A percentile compares a stretch with the other conserved stretches of the same genome.
phyloP scores from a whole-genome alignment of 2,329 filamentous ascomycete species.

The Macrophomina phaseolina region DNA sequence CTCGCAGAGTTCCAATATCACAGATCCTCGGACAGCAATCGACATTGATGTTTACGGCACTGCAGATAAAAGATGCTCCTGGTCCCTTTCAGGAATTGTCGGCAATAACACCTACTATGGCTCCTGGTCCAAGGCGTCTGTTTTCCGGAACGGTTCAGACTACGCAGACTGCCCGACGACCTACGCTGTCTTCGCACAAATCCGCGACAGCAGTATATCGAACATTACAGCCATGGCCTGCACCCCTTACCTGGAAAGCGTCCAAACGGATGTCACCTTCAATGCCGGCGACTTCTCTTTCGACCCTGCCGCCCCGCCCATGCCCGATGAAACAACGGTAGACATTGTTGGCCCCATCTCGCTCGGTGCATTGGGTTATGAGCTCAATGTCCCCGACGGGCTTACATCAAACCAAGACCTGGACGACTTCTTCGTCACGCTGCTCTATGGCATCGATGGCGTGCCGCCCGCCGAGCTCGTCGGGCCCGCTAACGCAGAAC shows the following conservation, averaged over 20 bases:
- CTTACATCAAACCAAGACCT: background rate
- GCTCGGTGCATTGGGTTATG: background rate
- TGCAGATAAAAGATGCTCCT: too few species aligned
- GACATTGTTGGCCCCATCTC: background rate
- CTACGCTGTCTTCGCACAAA: background rate
- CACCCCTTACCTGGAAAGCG: constrained; percentile 1
- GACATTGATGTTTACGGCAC: too few species aligned
- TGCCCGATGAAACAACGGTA: background rate
- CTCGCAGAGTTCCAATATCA: too few species aligned
- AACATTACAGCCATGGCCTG: background rate
- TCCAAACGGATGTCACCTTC: background rate
- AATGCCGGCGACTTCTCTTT: background rate
- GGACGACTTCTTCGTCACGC: background rate
- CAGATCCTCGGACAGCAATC: too few species aligned
- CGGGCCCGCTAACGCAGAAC: background rate
- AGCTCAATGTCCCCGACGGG: background rate
- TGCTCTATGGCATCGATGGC: background rate
- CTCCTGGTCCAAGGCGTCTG: too few species aligned
- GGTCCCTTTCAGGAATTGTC: too few species aligned
- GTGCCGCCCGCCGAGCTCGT: background rate
- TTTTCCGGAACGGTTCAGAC: background rate
- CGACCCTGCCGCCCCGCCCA: background rate
- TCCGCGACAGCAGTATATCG: background rate
- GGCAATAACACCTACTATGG: background rate
- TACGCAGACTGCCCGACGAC: background rate